Evolutionary conservation across 108 stramenopile genomes (phyloP).

Genomic region (Cyclotella distinguenda): DNA sequence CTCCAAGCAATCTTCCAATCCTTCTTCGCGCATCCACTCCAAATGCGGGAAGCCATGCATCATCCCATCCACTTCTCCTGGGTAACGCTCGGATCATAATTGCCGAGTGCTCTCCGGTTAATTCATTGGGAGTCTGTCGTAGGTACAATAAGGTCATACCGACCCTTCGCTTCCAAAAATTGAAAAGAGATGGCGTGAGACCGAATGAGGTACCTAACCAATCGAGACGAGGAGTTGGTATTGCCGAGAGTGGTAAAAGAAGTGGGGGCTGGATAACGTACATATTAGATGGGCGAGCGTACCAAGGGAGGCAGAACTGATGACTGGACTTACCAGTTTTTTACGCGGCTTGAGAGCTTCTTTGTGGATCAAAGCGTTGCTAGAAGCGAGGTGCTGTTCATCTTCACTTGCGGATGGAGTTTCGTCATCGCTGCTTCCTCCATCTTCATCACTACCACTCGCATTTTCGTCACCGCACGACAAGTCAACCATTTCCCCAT

Average conservation of each 20-base stretch:
- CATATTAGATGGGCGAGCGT: background rate
- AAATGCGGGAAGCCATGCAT: constrained; percentile 91
- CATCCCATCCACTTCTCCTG: constrained; percentile 75
- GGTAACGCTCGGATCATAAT: constrained; percentile 93
- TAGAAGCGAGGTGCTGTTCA: constrained; percentile 9
- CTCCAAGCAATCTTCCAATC: constrained; percentile 78
- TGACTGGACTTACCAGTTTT: constrained; percentile 54
- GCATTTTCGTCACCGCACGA: constrained; percentile 40
- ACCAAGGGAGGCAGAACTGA: background rate
- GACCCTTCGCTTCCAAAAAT: constrained; percentile 87
- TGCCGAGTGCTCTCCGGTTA: constrained; percentile 96
- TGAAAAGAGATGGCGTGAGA: constrained; percentile 86
- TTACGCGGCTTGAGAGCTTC: constrained; percentile 92
- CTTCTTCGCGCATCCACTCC: constrained; percentile 89
- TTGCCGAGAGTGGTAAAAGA: constrained; percentile 84
- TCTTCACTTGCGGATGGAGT: constrained; percentile 34
- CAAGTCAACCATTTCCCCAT: constrained; percentile 90
- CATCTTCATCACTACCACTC: constrained; percentile 33
- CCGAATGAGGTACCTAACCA: constrained; percentile 98
- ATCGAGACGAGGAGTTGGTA: constrained; percentile 88
- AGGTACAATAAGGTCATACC: constrained; percentile 93
- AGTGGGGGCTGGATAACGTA: constrained; percentile 76
- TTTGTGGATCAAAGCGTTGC: constrained; percentile 54
- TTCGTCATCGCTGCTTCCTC: constrained; percentile 52
- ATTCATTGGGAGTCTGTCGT: constrained; percentile 97